phyloP scores from a whole-genome alignment of 805 yeast genomes.

The Lipomyces starkeyi region DNA sequence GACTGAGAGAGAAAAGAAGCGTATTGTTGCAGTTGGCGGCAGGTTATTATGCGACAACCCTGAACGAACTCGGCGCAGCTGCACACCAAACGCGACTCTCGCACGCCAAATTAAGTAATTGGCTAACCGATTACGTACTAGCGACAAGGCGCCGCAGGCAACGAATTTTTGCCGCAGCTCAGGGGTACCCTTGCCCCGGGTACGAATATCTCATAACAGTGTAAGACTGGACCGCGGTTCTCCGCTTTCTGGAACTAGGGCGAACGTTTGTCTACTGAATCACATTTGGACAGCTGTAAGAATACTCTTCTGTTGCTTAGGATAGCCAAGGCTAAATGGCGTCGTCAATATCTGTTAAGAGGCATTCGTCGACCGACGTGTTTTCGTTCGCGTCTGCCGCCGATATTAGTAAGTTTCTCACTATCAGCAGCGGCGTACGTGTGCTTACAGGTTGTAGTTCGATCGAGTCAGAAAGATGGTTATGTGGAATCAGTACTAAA shows the following conservation, averaged over 20 bases:
- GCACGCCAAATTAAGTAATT: too few relatives aligned
- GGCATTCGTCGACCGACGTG: not conserved
- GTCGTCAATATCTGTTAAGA: not conserved
- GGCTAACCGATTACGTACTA: not conserved
- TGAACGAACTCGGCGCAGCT: too few relatives aligned
- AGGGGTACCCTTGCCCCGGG: not conserved
- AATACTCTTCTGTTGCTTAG: too few relatives aligned
- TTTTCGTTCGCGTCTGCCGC: conserved; percentile 86
- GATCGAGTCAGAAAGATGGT: conserved; percentile 89
- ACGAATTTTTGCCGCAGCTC: not conserved
- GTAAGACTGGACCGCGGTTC: not conserved
- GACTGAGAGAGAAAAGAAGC: not conserved
- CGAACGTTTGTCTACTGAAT: not conserved
- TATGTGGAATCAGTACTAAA: conserved; percentile 66
- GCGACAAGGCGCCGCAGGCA: not conserved
- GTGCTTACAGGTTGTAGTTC: conserved; percentile 51
- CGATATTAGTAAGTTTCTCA: conserved; percentile 65
- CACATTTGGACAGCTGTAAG: too few relatives aligned
- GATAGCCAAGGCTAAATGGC: not conserved
- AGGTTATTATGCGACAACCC: too few relatives aligned
- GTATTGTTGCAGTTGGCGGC: too few relatives aligned
- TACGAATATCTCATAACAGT: not conserved
- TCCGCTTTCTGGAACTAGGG: not conserved
- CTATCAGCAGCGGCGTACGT: conserved; percentile 7
- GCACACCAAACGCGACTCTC: not conserved